Base-by-base conservation (phyloP, 768 basidiomycete species). In the Boletus rufocinnamomeus region DNA sequence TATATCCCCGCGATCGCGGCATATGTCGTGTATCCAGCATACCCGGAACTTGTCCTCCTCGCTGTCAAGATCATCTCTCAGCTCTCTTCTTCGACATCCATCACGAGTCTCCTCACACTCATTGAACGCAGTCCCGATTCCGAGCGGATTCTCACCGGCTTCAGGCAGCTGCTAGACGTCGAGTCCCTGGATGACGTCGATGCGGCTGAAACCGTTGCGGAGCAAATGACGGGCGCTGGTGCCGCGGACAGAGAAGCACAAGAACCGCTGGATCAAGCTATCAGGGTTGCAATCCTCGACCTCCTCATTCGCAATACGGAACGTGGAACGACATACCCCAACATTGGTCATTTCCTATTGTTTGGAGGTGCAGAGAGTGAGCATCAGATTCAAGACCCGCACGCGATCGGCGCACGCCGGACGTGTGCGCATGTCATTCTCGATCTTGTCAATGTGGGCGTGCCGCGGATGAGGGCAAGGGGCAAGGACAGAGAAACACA, bases 261-360 rank as follows among this genome's bases (percentile, higher is more conserved):
- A 27, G 78, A 80, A 23, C 66, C 77, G n/a, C n/a, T n/a, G n/a
- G n/a, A n/a, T n/a, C n/a, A n/a, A n/a, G n/a, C n/a, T n/a, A n/a
- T n/a, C n/a, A n/a, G n/a, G n/a, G n/a, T n/a, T n/a, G n/a, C n/a
- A n/a, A n/a, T n/a, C n/a, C n/a, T n/a, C n/a, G n/a, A n/a, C n/a
- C n/a, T n/a, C n/a, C n/a, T n/a, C n/a, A n/a, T n/a, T n/a, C n/a
- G n/a, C n/a, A n/a, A n/a, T n/a, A n/a, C n/a, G n/a, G n/a, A n/a
- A n/a, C n/a, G n/a, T n/a, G n/a, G n/a, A n/a, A n/a, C n/a, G n/a
- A n/a, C n/a, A n/a, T n/a, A n/a, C n/a, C n/a, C n/a, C n/a, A n/a
- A n/a, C n/a, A n/a, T n/a, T n/a, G n/a, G 90, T 0, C 95, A 97
- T 73, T 91, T 92, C 75, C 76, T 98, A 13, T 80, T 97, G 23